phyloP scores from a whole-genome alignment of 805 yeast genomes.

The Myxozyma melibiosi region DNA sequence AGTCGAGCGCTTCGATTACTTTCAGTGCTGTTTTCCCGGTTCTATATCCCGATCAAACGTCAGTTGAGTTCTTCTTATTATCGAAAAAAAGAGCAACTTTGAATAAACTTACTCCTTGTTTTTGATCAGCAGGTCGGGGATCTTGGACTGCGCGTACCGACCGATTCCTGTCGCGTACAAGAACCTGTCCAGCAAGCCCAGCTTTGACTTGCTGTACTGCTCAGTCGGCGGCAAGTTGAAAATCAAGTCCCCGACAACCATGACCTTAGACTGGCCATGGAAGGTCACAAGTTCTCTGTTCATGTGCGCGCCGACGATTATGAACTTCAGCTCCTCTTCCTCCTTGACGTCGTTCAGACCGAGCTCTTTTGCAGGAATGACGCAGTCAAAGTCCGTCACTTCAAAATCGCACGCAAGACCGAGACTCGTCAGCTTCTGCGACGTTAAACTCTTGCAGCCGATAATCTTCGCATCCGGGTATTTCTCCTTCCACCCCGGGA shows the following conservation, averaged over 20 bases:
- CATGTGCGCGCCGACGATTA: conserved; percentile 56
- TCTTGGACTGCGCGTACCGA: neutral
- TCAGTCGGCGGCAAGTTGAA: conserved; percentile 57
- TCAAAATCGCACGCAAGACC: conserved; percentile 48
- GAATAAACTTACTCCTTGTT: conserved; percentile 8
- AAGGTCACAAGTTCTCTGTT: conserved; percentile 60
- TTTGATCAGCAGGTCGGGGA: conserved; percentile 1
- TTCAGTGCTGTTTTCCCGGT: conserved; percentile 30
- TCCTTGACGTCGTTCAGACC: conserved; percentile 37
- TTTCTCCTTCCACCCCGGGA: conserved; percentile 52
- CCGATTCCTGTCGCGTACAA: conserved; percentile 6
- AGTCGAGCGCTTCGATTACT: conserved; percentile 47
- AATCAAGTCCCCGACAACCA: conserved; percentile 61
- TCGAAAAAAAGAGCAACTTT: neutral
- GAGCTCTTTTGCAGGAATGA: conserved; percentile 41
- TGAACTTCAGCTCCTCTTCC: conserved; percentile 51
- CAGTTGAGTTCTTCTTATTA: neutral
- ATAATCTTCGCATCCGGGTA: conserved; percentile 57
- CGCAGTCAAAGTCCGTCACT: conserved; percentile 44
- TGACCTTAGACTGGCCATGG: conserved; percentile 50
- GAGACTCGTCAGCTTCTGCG: conserved; percentile 27
- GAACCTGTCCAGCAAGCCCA: neutral
- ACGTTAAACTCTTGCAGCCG: conserved; percentile 49
- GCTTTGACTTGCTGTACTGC: conserved; percentile 42
- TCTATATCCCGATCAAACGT: neutral